Conservation (phyloP, 2,329 filamentous ascomycete genomes). For the Huntiella bhutanensis region DNA sequence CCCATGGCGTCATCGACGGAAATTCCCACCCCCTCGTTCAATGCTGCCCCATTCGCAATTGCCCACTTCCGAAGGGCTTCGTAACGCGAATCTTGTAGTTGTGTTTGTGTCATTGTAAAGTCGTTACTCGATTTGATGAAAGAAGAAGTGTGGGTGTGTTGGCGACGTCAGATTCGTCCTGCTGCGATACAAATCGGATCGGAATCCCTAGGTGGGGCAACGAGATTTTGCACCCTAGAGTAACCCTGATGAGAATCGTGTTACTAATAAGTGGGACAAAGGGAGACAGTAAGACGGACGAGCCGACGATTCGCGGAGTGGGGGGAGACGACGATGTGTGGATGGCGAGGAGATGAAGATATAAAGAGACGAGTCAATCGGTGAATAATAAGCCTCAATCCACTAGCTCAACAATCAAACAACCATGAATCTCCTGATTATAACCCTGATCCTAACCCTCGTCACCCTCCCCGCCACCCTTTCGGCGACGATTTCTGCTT, state of each 20-base stretch:
- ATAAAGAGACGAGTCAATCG: too few relatives aligned
- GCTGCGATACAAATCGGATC: not conserved
- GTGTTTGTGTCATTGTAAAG: not conserved
- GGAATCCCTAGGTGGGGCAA: not conserved
- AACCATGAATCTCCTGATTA: too few relatives aligned
- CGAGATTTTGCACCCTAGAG: not conserved
- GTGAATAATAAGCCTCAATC: too few relatives aligned
- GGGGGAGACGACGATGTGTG: too few relatives aligned
- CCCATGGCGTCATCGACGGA: slow-evolving; percentile 31
- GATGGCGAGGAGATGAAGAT: too few relatives aligned
- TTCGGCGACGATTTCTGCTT: too few relatives aligned
- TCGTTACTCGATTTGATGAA: not conserved
- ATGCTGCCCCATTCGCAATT: slow-evolving; percentile 23
- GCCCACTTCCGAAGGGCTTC: slow-evolving; percentile 30
- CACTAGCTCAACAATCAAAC: too few relatives aligned
- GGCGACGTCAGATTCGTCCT: not conserved
- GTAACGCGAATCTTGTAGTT: not conserved
- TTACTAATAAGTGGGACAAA: not conserved
- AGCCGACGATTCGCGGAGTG: not conserved
- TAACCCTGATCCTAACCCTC: too few relatives aligned
- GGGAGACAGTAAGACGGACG: not conserved
- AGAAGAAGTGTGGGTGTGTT: not conserved
- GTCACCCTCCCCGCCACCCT: too few relatives aligned
- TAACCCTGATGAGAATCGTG: not conserved
- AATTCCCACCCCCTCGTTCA: slow-evolving; percentile 34